Conservation (phyloP, 345 rosid species). For the Melastoma malabathricum region DNA sequence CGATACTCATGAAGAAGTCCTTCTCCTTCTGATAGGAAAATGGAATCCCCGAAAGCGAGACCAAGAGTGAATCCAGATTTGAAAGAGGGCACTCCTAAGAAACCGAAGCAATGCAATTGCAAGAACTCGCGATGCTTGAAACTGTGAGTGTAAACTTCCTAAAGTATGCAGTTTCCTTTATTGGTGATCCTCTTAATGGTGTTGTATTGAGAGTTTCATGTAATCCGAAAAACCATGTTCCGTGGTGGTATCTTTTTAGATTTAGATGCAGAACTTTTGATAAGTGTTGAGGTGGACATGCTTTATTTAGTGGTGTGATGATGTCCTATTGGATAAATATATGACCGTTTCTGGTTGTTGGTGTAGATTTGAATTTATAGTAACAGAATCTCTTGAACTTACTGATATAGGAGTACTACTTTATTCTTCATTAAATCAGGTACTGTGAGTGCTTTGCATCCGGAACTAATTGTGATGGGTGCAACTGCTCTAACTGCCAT, state of each 20-base stretch:
- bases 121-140: constrained; percentile 66
- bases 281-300: no score
- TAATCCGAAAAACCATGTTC: not conserved
- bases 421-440: constrained; percentile 21
- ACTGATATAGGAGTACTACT: no score
- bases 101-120: constrained; percentile 64
- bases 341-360: no score
- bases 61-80: constrained; percentile 40
- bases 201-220: not conserved
- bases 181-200: not conserved
- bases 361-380: no score
- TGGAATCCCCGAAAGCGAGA: constrained; percentile 76
- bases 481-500: constrained; percentile 65
- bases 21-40: constrained; percentile 31
- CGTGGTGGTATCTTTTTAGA: not conserved
- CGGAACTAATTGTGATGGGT: constrained; percentile 59
- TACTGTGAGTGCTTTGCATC: constrained; percentile 87
- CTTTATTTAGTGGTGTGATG: no score
- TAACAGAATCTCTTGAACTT: no score
- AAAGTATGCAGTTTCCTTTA: not conserved
- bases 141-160: constrained; percentile 37
- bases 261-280: no score
- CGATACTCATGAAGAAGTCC: not conserved
- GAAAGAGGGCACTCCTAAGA: constrained; percentile 50
- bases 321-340: no score